phyloP scores from a whole-genome alignment of 257 asterid species.

The Solanum pinnatisectum region DNA sequence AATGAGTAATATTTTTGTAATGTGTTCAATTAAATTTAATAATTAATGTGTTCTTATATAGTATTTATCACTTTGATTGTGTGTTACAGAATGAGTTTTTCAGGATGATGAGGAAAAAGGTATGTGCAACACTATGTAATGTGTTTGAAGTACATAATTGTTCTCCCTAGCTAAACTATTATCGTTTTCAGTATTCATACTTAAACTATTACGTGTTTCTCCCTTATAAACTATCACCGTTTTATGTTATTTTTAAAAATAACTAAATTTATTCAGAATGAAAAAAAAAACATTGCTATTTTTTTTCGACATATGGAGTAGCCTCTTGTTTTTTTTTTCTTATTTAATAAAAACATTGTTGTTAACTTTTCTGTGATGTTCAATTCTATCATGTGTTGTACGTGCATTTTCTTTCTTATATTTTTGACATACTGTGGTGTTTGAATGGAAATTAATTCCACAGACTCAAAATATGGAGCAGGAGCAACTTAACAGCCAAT shows the following conservation, averaged over 20 bases:
- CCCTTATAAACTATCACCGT: neutral
- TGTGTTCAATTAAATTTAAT: neutral
- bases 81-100: conserved; percentile 13
- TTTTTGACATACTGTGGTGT: neutral
- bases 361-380: neutral
- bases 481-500: conserved; percentile 5
- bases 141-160: neutral
- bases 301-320: neutral
- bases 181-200: neutral
- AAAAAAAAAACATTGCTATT: neutral
- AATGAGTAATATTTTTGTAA: neutral
- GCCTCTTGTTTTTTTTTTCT: neutral
- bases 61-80: neutral
- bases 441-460: neutral
- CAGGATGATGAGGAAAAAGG: conserved; percentile 23
- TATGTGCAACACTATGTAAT: neutral
- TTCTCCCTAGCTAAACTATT: too few species aligned
- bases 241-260: neutral
- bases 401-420: neutral
- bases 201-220: neutral
- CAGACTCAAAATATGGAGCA: neutral
- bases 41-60: neutral
- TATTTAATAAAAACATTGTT: neutral
- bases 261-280: neutral
- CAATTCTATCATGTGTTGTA: neutral